Evolutionary conservation across 2,329 filamentous ascomycete species (phyloP).

Genomic region (Aureobasidium mangrovei): DNA sequence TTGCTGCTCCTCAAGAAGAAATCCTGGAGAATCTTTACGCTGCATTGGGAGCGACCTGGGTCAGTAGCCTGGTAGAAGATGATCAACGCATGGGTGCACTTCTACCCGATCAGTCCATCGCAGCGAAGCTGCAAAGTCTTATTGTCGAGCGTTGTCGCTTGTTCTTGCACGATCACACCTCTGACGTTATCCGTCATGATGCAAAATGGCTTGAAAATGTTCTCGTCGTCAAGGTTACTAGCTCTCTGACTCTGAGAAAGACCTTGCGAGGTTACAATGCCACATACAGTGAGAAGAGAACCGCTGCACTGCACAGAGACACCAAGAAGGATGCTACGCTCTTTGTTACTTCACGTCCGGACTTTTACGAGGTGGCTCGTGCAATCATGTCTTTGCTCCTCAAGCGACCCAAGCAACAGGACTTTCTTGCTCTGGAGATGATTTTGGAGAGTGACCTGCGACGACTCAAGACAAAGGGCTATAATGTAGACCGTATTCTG

Average conservation of each 20-base stretch:
- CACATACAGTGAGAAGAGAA: slow-evolving; percentile 64
- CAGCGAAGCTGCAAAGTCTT: slow-evolving; percentile 63
- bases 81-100: slow-evolving; percentile 62
- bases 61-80: slow-evolving; percentile 72
- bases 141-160: slow-evolving; percentile 82
- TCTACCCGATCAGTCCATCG: slow-evolving; percentile 58
- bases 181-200: slow-evolving; percentile 76
- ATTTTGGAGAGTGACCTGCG: slow-evolving; percentile 78
- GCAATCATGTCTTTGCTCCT: slow-evolving; percentile 76
- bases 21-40: slow-evolving; percentile 74
- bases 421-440: slow-evolving; percentile 83
- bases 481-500: slow-evolving; percentile 93
- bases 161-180: slow-evolving; percentile 76
- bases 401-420: slow-evolving; percentile 74
- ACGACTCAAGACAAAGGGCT: slow-evolving; percentile 75
- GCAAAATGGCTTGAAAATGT: slow-evolving; percentile 85
- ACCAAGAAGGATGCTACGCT: slow-evolving; percentile 53
- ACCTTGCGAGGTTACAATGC: slow-evolving; percentile 63
- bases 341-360: slow-evolving; percentile 67
- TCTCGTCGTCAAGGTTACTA: slow-evolving; percentile 67
- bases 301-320: slow-evolving; percentile 56
- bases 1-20: slow-evolving; percentile 88
- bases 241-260: slow-evolving; percentile 66
- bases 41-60: slow-evolving; percentile 64
- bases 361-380: slow-evolving; percentile 88